Evolutionary conservation across 2,329 filamentous ascomycete species (phyloP), one percentile per base, ranked within the genome.

Genomic region (Onygena corvina): DNA sequence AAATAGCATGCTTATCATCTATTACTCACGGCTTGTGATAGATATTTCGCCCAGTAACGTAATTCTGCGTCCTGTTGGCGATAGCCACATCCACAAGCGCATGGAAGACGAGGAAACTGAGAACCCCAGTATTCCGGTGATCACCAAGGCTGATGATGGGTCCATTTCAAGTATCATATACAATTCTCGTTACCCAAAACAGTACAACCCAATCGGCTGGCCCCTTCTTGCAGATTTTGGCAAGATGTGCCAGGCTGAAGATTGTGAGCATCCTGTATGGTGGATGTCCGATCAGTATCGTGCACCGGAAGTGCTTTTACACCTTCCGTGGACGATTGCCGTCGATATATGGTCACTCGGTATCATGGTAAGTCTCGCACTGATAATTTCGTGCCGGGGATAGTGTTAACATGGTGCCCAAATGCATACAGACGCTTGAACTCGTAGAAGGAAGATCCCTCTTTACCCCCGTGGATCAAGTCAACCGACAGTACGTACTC

Each of bases 281-380:
- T 58, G 53, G 51, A 60, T 60, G 58, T 50, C 59, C 8, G 58
- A 60, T 55, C 33, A 54, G 20, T 56, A 60, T 50, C 50, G 59
- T 8, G 59, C 57, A 5, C 58, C 58, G 14, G 58, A 60, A 34
- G 50, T 61, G 0, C 46, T 60, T 1, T 31, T 61, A 9, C 33
- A 51, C 6, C 47, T 60, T n/a, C 57, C 58, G 3, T 61, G 57
- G 58, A 49, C 46, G 14, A 50, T n/a, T 27, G 45, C 51, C 2
- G 55, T 59, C 29, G 58, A 60, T 51, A 42, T 60, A 6, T 61
- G 59, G 59, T 57, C 56, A 2, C 47, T 60, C 18, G 59, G 55
- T 30, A 52, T 60, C 18, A 59, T 60, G 56, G 58, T 59, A 53
- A 53, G 51, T 49, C 16, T 18, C 23, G 18, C 4, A 23, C n/a